Evolutionary conservation across 2,329 filamentous ascomycete species (phyloP).

Genomic region (Blastomyces parvus): DNA sequence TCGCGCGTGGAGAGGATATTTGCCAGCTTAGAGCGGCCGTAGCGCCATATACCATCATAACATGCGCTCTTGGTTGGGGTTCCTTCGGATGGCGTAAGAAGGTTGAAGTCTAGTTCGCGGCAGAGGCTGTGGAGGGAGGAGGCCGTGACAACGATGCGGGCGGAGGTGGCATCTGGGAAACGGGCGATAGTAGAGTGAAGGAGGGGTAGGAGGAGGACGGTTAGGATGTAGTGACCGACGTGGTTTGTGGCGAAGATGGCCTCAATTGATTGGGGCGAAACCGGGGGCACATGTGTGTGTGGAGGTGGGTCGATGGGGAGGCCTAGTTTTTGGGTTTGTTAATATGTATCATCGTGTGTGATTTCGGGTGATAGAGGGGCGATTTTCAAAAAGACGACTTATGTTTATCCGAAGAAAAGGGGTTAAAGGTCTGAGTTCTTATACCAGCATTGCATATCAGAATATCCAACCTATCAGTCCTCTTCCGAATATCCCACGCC

Average conservation of each 20-base stretch:
- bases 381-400: background rate
- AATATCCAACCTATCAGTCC: constrained; percentile 23
- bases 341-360: background rate
- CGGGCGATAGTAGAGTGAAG: constrained; percentile 16
- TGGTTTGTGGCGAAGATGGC: constrained; percentile 43
- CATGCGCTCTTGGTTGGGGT: constrained; percentile 17
- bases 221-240: constrained; percentile 44
- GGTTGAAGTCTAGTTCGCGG: constrained; percentile 22
- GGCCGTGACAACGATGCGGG: constrained; percentile 38
- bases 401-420: background rate
- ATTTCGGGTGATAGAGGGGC: background rate
- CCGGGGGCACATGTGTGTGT: constrained; percentile 5
- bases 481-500: constrained; percentile 17
- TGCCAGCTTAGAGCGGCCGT: constrained; percentile 27
- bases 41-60: constrained; percentile 24
- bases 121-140: constrained; percentile 25
- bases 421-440: background rate
- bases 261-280: constrained; percentile 37
- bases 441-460: constrained; percentile 28
- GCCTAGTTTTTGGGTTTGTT: constrained; percentile 8
- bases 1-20: constrained; percentile 27
- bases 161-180: constrained; percentile 25
- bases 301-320: constrained; percentile 19
- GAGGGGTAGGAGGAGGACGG: constrained; percentile 38
- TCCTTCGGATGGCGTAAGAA: constrained; percentile 20